These are phyloP conservation scores for Didymella pomorum DNA, from an alignment of 2,329 filamentous ascomycete genomes.

Conservation along the genomic window DNA sequence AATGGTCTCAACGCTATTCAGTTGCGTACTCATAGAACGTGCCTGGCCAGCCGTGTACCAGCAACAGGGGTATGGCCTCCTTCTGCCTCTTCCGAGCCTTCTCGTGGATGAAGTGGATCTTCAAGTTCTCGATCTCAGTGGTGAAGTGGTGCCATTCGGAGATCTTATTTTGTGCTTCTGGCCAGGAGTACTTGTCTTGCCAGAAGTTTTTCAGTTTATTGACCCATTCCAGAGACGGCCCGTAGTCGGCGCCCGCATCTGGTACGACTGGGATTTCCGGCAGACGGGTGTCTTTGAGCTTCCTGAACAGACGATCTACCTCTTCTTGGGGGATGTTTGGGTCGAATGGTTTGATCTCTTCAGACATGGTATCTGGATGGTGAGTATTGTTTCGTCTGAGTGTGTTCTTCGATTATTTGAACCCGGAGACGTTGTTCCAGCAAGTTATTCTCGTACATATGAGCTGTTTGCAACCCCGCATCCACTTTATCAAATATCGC, in stretches of 20 bases:
- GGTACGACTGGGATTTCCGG: slow-evolving; percentile 48
- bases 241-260: slow-evolving; percentile 48
- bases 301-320: slow-evolving; percentile 48
- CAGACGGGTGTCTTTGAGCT: slow-evolving; percentile 46
- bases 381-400: background rate
- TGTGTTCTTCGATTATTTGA: no score
- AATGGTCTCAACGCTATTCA: background rate
- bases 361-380: slow-evolving; percentile 13
- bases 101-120: slow-evolving; percentile 54
- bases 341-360: slow-evolving; percentile 46
- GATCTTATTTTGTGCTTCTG: slow-evolving; percentile 43
- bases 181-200: slow-evolving; percentile 48
- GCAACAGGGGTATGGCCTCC: slow-evolving; percentile 52
- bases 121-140: slow-evolving; percentile 47
- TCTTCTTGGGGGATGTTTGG: slow-evolving; percentile 47
- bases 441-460: no score
- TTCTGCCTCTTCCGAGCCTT: slow-evolving; percentile 38
- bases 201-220: slow-evolving; percentile 46
- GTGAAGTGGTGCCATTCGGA: slow-evolving; percentile 47
- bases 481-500: slow-evolving; percentile 7
- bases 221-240: slow-evolving; percentile 45
- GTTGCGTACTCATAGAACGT: slow-evolving; percentile 53
- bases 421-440: no score
- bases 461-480: slow-evolving; percentile 1
- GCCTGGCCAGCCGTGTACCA: slow-evolving; percentile 58